Evolutionary conservation across 306 rosid genomes (phyloP), one percentile per base, ranked within the genome.

Genomic region (Rosa rugosa): DNA sequence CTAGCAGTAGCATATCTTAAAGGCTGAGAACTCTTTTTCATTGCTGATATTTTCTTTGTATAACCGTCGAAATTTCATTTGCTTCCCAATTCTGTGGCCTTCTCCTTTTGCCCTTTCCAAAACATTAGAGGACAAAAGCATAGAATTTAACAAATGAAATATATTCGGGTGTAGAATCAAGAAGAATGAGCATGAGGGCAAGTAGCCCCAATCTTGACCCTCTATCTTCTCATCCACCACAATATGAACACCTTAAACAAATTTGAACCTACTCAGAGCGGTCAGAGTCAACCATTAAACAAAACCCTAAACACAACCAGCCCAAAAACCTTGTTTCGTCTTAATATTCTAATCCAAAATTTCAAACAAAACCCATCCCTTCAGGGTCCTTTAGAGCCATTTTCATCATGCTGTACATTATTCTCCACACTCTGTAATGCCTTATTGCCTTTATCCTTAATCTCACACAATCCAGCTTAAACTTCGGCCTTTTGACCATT

Each of bases 101-200:
- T 38, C 14, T 63, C 25, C 46, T 40, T 40, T 9, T 83, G 90
- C 80, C 91, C 90, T 85, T 91, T 87, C 79, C 79, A 5, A 38
- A 68, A 46, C 83, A 79, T 6, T 18, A 78, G 75, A 82, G 77
- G 87, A 84, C 91, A 80, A 85, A 81, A 25, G 1, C 7, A 25
- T 14, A 60, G 69, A 57, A 40, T 67, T 22, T n/a, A 3, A 40
- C 1, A 40, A 44, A n/a, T 3, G 49, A 22, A 6, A 13, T 5
- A 56, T 13, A 25, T 45, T n/a, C 3, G 2, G 36, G 3, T 14
- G 22, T 5, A 6, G 59, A 38, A 23, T 18, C 12, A 17, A 45
- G 23, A 42, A 6, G 27, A 36, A 66, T 44, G 51, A 50, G 8
- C 34, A 36, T 45, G 27, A 64, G 7, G 23, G 40, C 22, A 11